Evolutionary conservation across 768 basidiomycete species (phyloP).

Genomic region (Dacryopinax spathularia): DNA sequence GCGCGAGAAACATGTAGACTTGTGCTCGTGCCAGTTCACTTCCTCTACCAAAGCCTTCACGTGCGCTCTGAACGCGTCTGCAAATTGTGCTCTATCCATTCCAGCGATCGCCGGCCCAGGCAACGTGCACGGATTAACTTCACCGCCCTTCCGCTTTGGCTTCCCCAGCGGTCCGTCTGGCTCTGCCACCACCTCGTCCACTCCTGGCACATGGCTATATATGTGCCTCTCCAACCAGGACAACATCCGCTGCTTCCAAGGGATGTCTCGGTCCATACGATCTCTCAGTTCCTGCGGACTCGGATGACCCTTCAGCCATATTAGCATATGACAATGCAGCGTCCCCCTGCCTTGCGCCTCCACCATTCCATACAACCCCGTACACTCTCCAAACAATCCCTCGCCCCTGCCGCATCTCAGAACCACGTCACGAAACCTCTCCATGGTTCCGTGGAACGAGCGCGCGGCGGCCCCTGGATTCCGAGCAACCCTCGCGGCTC

Average conservation of each 20-base stretch:
- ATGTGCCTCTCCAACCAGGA: slow-evolving; percentile 20
- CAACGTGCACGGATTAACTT: slow-evolving; percentile 12
- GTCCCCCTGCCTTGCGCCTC: slow-evolving; percentile 30
- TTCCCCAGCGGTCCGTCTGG: slow-evolving; percentile 4
- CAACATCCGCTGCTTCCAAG: slow-evolving; percentile 17
- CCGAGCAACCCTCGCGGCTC: slow-evolving; percentile 25
- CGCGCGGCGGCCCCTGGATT: slow-evolving; percentile 29
- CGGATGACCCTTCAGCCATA: slow-evolving; percentile 27
- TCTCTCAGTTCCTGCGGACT: slow-evolving; percentile 23
- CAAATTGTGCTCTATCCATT: not conserved
- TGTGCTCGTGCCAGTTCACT: slow-evolving; percentile 22
- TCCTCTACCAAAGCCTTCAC: slow-evolving; percentile 15
- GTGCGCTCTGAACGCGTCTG: slow-evolving; percentile 13
- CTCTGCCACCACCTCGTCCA: not conserved
- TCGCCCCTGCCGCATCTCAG: slow-evolving; percentile 16
- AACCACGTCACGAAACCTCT: slow-evolving; percentile 22
- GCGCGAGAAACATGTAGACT: not conserved
- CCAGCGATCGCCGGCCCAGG: not conserved
- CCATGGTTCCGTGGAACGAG: slow-evolving; percentile 33
- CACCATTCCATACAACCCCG: slow-evolving; percentile 30
- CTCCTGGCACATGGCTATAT: slow-evolving; percentile 16
- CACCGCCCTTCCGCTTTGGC: slow-evolving; percentile 5
- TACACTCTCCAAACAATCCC: slow-evolving; percentile 25
- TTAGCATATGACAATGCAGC: slow-evolving; percentile 30
- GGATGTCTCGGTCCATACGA: slow-evolving; percentile 9